Percentiles rank a stretch among this genome's conserved stretches.
Conservation (phyloP, 352 stramenopile species). For the Pythium volutum region DNA sequence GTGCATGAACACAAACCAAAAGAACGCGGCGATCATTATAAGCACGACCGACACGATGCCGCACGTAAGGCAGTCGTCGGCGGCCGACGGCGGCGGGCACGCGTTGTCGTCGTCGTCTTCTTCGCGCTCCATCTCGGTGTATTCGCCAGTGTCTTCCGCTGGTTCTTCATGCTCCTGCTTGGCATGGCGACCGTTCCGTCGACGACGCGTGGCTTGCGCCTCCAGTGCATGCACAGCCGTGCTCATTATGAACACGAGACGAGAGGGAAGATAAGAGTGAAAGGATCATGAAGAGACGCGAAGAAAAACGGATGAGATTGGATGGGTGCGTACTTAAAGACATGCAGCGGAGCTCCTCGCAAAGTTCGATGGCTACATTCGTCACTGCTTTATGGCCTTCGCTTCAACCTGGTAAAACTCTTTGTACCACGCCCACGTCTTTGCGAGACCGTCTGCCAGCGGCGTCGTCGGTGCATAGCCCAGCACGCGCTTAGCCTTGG, state of each 20-base stretch:
- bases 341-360: neutral
- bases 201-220: neutral
- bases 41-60: slow-evolving; percentile 21
- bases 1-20: slow-evolving; percentile 24
- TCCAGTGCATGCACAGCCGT: slow-evolving; percentile 16
- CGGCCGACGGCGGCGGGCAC: neutral
- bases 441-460: slow-evolving; percentile 91
- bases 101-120: slow-evolving; percentile 8
- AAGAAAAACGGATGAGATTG: slow-evolving; percentile 5
- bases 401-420: slow-evolving; percentile 39
- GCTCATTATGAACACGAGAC: neutral
- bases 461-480: slow-evolving; percentile 93
- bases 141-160: neutral
- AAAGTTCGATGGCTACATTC: slow-evolving; percentile 24
- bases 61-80: slow-evolving; percentile 20
- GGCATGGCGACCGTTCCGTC: neutral
- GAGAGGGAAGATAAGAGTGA: neutral
- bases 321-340: slow-evolving; percentile 15
- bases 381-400: slow-evolving; percentile 79
- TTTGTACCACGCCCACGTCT: slow-evolving; percentile 94
- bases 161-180: neutral
- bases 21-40: slow-evolving; percentile 12
- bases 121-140: neutral
- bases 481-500: slow-evolving; percentile 92
- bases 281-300: slow-evolving; percentile 12